Base-by-base conservation (phyloP, 495 filamentous ascomycete species). In the Penicillium waksmanii region DNA sequence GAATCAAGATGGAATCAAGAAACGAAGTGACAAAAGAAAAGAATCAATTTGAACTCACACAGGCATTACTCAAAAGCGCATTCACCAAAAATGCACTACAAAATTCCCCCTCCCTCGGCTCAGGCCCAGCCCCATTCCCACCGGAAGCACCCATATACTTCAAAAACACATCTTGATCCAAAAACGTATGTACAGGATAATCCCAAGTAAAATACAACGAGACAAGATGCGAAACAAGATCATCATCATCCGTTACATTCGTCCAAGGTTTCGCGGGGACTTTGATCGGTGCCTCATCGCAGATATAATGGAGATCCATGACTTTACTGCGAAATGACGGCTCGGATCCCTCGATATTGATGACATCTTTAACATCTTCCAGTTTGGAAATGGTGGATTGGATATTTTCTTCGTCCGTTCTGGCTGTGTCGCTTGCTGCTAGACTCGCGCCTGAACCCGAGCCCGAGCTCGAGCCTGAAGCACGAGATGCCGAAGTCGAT, bases 151-250 rank as follows among this genome's bases (percentile, higher is more conserved):
- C 61, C 76, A 84, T 82, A 66, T 84, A 76, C 17, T 61, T 66
- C 13, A 84, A 53, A 63, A 85, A 83, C 13, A 83, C 73, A 36
- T 75, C 73, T 23, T 70, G 65, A 42, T 83, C 80, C 49, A 85
- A 58, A 63, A 77, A 77, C 8, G 71, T 64, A 67, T 76, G 69
- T 25, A 82, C 80, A n/a, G 79, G 75, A 60, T 82, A 81, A 61
- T 83, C 77, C 81, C 81, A 84, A 6, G 78, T 76, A 67, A 85
- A 84, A 62, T 82, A 85, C 3, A 81, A 53, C 23, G 78, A 80
- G 1, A 85, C 64, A 10, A 84, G 69, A 71, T 82, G 76, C 15
- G 81, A 83, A 7, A 85, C 82, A 43, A 85, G 65, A 33, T 79
- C 81, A 33, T 71, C 66, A 56, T 83, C 79, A 23, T 71, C 71